Evolutionary conservation across 352 stramenopile genomes (phyloP).

Genomic region (Phytopythium kandeliae): DNA sequence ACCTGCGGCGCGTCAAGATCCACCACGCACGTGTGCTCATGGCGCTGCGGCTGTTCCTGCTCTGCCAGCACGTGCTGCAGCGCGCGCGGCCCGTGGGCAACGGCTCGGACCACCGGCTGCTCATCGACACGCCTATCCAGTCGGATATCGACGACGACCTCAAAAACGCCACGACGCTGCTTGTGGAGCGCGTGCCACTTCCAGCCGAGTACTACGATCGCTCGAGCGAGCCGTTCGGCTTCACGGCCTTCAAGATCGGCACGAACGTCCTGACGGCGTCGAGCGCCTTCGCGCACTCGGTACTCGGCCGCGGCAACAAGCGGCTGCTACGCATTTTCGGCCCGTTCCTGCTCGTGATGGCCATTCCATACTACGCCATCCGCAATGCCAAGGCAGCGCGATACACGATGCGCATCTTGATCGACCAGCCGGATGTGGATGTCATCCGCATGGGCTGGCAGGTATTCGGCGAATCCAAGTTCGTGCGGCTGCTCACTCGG

Average conservation of each 20-base stretch:
- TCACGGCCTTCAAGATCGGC: conserved; percentile 81
- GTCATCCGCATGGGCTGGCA: conserved; percentile 83
- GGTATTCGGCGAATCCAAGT: conserved; percentile 75
- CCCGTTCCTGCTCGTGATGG: conserved; percentile 43
- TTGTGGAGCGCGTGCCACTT: conserved; percentile 76
- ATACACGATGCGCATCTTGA: conserved; percentile 72
- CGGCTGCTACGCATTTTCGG: conserved; percentile 55
- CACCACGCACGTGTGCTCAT: conserved; percentile 83
- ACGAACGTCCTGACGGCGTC: conserved; percentile 74
- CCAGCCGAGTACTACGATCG: conserved; percentile 81
- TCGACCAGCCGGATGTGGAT: conserved; percentile 77
- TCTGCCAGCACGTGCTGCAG: conserved; percentile 82
- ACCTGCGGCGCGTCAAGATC: conserved; percentile 78
- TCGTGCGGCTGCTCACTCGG: conserved; percentile 60
- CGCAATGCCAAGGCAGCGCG: conserved; percentile 62
- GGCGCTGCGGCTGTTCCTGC: conserved; percentile 71
- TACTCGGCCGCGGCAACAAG: conserved; percentile 62
- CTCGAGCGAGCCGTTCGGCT: conserved; percentile 70
- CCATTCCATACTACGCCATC: conserved; percentile 84
- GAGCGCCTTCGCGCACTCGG: conserved; percentile 69
- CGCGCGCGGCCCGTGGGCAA: conserved; percentile 64
- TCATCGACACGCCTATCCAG: conserved; percentile 83
- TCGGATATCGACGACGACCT: conserved; percentile 85
- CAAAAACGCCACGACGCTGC: conserved; percentile 76
- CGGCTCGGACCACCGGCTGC: conserved; percentile 61